These are phyloP conservation scores for Seiridium unicorne DNA, from an alignment of 2,329 filamentous ascomycete species.

Conservation along the genomic window DNA sequence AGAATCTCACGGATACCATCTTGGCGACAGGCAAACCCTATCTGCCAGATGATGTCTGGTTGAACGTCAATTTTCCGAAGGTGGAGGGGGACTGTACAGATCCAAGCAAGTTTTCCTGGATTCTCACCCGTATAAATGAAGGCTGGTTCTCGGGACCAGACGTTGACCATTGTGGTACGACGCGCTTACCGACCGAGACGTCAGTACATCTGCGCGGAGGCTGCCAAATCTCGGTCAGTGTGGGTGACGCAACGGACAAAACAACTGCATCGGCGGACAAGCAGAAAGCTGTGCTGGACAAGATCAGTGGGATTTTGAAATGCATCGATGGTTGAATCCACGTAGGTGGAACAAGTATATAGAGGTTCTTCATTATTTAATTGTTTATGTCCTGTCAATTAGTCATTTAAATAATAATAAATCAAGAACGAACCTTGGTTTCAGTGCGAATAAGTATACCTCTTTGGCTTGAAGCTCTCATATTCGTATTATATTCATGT, in stretches of 20 bases:
- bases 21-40: constrained; percentile 59
- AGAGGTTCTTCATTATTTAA: too few species aligned
- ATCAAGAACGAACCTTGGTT: too few species aligned
- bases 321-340: constrained; percentile 31
- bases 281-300: constrained; percentile 51
- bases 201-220: constrained; percentile 47
- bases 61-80: constrained; percentile 69
- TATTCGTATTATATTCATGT: too few species aligned
- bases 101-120: constrained; percentile 57
- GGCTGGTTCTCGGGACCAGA: constrained; percentile 53
- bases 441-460: too few species aligned
- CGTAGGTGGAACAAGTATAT: too few species aligned
- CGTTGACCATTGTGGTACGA: constrained; percentile 53
- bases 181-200: constrained; percentile 57
- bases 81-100: constrained; percentile 49
- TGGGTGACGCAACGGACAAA: constrained; percentile 61
- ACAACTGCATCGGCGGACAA: constrained; percentile 50
- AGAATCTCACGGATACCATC: constrained; percentile 55
- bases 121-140: constrained; percentile 60
- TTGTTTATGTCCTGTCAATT: too few species aligned
- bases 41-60: constrained; percentile 56
- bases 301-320: constrained; percentile 44
- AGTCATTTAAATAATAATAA: too few species aligned
- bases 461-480: too few species aligned
- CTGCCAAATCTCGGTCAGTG: constrained; percentile 63